Evolutionary conservation across 495 filamentous ascomycete species (phyloP).

Genomic region (Bombardia bombarda): DNA sequence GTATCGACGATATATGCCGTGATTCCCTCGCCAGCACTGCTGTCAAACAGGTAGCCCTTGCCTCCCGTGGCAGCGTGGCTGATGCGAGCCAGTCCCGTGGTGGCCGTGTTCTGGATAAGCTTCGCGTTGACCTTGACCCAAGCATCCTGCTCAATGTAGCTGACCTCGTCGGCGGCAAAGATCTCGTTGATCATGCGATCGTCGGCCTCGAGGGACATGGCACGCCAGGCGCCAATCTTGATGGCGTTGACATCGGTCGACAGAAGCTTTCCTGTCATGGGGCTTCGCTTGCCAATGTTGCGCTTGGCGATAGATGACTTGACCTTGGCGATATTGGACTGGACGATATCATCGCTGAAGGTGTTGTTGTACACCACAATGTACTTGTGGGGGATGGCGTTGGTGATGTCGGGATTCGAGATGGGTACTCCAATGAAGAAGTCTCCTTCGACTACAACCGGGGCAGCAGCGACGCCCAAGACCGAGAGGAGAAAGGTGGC

Average conservation of each 20-base stretch:
- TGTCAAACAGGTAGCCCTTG: slow-evolving; percentile 36
- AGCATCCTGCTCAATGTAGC: slow-evolving; percentile 42
- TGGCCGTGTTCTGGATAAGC: slow-evolving; percentile 29
- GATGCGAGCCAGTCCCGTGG: slow-evolving; percentile 35
- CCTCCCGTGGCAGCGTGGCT: slow-evolving; percentile 25
- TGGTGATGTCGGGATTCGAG: slow-evolving; percentile 29
- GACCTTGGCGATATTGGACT: slow-evolving; percentile 31
- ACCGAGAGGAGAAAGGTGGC: slow-evolving; percentile 24
- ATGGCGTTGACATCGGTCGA: slow-evolving; percentile 34
- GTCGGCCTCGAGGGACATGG: slow-evolving; percentile 41
- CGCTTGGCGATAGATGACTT: slow-evolving; percentile 37
- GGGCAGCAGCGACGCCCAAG: slow-evolving; percentile 22
- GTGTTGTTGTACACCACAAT: slow-evolving; percentile 46
- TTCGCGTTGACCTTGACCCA: slow-evolving; percentile 25
- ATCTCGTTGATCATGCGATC: slow-evolving; percentile 38
- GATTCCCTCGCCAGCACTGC: slow-evolving; percentile 34
- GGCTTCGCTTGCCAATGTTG: slow-evolving; percentile 36
- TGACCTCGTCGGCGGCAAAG: slow-evolving; percentile 33
- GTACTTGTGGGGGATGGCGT: slow-evolving; percentile 37
- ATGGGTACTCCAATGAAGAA: slow-evolving; percentile 34
- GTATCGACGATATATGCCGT: slow-evolving; percentile 45
- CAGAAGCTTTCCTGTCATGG: slow-evolving; percentile 27
- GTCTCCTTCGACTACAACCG: slow-evolving; percentile 15
- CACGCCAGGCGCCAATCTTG: slow-evolving; percentile 35
- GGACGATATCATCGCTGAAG: slow-evolving; percentile 29